A percentile compares a stretch with the other conserved stretches of the same genome.
Evolutionary conservation across 768 basidiomycete species (phyloP).

Genomic region (Fomitopsis pulvina): DNA sequence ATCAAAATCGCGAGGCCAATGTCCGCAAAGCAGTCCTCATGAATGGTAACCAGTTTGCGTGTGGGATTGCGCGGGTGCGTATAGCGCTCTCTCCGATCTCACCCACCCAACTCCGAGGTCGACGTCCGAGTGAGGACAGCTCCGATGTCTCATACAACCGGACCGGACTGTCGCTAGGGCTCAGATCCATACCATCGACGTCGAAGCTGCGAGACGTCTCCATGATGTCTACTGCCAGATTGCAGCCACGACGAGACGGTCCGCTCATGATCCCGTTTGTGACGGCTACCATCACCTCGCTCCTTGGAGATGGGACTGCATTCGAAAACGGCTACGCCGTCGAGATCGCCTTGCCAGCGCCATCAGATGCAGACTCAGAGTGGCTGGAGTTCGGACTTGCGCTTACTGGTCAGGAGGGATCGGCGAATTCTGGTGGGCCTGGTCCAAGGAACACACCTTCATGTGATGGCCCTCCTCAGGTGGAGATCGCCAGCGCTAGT

Average conservation of each 20-base stretch:
- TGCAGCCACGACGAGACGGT: constrained; percentile 41
- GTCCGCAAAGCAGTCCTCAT: constrained; percentile 58
- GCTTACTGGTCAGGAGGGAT: constrained; percentile 21
- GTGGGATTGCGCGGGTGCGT: constrained; percentile 54
- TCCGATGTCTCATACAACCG: constrained; percentile 15
- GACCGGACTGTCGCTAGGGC: constrained; percentile 17
- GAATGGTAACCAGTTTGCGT: constrained; percentile 51
- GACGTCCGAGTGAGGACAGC: constrained; percentile 10
- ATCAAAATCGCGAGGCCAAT: constrained; percentile 53
- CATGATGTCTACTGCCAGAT: constrained; percentile 12
- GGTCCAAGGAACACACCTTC: background rate
- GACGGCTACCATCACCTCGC: constrained; percentile 44
- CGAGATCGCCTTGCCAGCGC: constrained; percentile 47
- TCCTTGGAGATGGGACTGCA: constrained; percentile 22
- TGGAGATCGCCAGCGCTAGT: constrained; percentile 53
- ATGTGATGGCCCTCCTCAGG: constrained; percentile 29
- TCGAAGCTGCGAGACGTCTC: constrained; percentile 20
- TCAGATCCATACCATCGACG: background rate
- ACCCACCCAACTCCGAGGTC: constrained; percentile 12
- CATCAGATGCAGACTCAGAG: constrained; percentile 52
- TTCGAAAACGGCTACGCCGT: constrained; percentile 52
- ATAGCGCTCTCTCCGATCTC: constrained; percentile 35
- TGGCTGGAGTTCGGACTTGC: constrained; percentile 76
- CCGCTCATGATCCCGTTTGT: constrained; percentile 59
- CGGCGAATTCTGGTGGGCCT: constrained; percentile 1